Conservation (phyloP, 305 asterid species). For the Plantago lanceolata region DNA sequence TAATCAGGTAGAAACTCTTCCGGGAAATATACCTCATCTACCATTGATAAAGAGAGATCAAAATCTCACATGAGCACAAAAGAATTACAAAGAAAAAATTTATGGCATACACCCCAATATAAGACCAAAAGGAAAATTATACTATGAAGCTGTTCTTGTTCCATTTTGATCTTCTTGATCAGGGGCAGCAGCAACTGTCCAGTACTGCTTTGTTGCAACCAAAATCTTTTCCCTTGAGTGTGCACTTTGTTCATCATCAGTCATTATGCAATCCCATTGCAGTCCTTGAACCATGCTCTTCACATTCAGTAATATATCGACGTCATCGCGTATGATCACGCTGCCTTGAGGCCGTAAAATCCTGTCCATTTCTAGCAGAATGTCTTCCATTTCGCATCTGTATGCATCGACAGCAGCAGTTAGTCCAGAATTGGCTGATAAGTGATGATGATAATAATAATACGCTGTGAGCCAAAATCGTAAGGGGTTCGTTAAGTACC, state of each 20-base stretch:
- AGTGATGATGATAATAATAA: no score
- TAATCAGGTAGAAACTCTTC: no score
- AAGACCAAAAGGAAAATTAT: not conserved
- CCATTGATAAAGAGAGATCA: no score
- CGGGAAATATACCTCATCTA: no score
- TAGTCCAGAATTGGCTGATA: not conserved
- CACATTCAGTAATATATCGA: slow-evolving; percentile 45
- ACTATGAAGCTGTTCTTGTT: slow-evolving; percentile 15
- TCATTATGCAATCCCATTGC: slow-evolving; percentile 59
- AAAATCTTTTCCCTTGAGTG: slow-evolving; percentile 56
- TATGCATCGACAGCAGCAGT: not conserved
- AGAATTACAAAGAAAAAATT: not conserved
- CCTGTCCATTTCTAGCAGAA: slow-evolving; percentile 70
- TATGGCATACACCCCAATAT: not conserved
- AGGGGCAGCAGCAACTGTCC: slow-evolving; percentile 48
- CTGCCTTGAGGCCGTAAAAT: slow-evolving; percentile 66
- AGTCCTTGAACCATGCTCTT: slow-evolving; percentile 52
- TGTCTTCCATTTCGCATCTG: slow-evolving; percentile 64
- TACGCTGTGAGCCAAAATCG: not conserved
- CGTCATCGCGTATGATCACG: slow-evolving; percentile 61
- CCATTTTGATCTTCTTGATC: slow-evolving; percentile 12
- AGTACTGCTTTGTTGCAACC: slow-evolving; percentile 53
- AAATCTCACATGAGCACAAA: not conserved
- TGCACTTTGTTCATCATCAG: slow-evolving; percentile 67
- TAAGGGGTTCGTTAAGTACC: slow-evolving; percentile 20